These are phyloP conservation scores for Suhomyces wounanorum DNA, from an alignment of 1,139 yeast genomes.

Conservation along the genomic window DNA sequence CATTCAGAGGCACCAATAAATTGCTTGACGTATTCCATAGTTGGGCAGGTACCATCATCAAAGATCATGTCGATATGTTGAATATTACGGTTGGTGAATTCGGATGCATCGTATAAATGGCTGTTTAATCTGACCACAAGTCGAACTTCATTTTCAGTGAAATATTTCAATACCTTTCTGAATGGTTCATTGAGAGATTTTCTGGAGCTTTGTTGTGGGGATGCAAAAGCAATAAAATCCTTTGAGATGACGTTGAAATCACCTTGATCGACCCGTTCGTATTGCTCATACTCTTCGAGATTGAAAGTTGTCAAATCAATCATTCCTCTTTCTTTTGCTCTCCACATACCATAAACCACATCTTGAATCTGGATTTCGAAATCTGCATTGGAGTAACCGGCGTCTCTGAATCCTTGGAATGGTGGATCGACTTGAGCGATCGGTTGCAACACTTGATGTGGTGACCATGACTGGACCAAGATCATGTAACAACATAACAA, in stretches of 20 bases:
- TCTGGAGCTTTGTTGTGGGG: conserved; percentile 75
- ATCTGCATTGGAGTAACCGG: conserved; percentile 95
- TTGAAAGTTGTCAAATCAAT: conserved; percentile 86
- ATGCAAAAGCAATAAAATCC: conserved; percentile 95
- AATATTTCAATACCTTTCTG: conserved; percentile 75
- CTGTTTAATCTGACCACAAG: conserved; percentile 91
- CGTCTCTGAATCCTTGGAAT: conserved; percentile 92
- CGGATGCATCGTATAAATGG: conserved; percentile 80
- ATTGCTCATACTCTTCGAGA: conserved; percentile 89
- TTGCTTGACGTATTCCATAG: conserved; percentile 86
- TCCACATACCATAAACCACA: conserved; percentile 93
- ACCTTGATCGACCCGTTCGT: conserved; percentile 95
- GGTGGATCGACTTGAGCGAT: conserved; percentile 92
- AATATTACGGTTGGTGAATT: conserved; percentile 80
- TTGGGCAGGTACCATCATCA: conserved; percentile 98
- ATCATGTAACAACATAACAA: conserved; percentile 93
- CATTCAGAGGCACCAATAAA: conserved; percentile 96
- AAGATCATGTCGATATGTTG: conserved; percentile 93
- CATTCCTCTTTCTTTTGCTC: conserved; percentile 94
- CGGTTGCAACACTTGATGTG: conserved; percentile 95
- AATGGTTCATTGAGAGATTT: conserved; percentile 70
- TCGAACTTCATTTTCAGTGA: conserved; percentile 71
- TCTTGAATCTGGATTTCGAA: conserved; percentile 93
- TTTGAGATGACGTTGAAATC: conserved; percentile 91
- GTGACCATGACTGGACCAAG: conserved; percentile 95